These are phyloP conservation scores for Pestalotiopsis sp. DNA, from an alignment of 2,329 filamentous ascomycete genomes.

Conservation along the genomic window DNA sequence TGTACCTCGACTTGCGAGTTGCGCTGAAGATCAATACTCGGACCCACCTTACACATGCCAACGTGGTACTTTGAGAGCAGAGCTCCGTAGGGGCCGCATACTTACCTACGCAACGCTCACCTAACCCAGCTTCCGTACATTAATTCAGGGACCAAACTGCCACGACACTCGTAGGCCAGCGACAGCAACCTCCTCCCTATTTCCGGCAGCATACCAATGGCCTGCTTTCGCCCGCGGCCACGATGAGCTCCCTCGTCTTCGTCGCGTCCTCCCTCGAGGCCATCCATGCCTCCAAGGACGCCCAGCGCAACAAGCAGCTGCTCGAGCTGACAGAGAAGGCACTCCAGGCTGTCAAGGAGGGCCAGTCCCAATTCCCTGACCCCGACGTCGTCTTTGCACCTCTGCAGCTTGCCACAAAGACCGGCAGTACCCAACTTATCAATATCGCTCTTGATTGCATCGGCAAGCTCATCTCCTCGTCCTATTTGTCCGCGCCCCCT, in stretches of 20 bases:
- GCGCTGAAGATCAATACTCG: background rate
- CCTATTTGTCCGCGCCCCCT: slow-evolving; percentile 83
- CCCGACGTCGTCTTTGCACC: slow-evolving; percentile 92
- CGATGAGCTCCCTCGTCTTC: slow-evolving; percentile 93
- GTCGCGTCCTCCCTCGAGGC: slow-evolving; percentile 90
- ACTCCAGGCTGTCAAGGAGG: slow-evolving; percentile 81
- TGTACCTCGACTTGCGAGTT: background rate
- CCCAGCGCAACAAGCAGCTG: slow-evolving; percentile 80
- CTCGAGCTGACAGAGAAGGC: slow-evolving; percentile 80
- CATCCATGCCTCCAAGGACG: slow-evolving; percentile 90
- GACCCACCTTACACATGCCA: slow-evolving; percentile 10
- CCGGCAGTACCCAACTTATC: slow-evolving; percentile 79
- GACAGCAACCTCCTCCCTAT: background rate
- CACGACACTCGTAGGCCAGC: background rate
- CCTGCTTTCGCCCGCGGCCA: slow-evolving; percentile 44
- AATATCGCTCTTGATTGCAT: slow-evolving; percentile 95
- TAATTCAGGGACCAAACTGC: slow-evolving; percentile 8
- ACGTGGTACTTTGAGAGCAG: slow-evolving; percentile 8
- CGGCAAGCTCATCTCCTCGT: slow-evolving; percentile 97
- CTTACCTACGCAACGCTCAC: slow-evolving; percentile 1
- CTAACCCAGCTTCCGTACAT: slow-evolving; percentile 2
- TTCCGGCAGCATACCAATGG: slow-evolving; percentile 16
- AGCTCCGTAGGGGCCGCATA: background rate
- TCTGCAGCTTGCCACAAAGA: slow-evolving; percentile 84
- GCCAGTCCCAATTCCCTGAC: slow-evolving; percentile 78